Conservation (phyloP, 441 rosid genomes). For the Daphne laureola region DNA sequence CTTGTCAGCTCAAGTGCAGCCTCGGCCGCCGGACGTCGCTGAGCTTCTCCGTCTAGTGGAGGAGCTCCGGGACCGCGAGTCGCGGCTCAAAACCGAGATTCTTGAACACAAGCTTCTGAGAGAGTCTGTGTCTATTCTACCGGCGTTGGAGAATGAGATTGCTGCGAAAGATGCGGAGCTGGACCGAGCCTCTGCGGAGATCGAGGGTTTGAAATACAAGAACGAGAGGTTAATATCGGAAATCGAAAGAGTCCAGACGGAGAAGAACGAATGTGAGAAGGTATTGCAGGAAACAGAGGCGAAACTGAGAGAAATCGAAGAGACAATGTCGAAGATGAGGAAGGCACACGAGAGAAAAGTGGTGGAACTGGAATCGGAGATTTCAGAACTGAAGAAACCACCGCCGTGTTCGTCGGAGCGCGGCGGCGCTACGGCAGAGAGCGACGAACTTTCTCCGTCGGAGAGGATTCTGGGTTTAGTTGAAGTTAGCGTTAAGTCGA, state of each 20-base stretch:
- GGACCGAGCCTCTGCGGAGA: slow-evolving; percentile 19
- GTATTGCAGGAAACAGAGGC: slow-evolving; percentile 40
- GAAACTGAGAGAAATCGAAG: slow-evolving; percentile 10
- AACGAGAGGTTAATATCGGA: slow-evolving; percentile 34
- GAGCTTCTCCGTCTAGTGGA: slow-evolving; percentile 78
- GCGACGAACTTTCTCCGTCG: slow-evolving; percentile 49
- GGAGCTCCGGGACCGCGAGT: slow-evolving; percentile 63
- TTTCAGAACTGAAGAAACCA: slow-evolving; percentile 25
- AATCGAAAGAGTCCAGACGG: slow-evolving; percentile 25
- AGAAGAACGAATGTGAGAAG: slow-evolving; percentile 26
- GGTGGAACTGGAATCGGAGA: background rate
- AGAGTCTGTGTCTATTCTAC: slow-evolving; percentile 74
- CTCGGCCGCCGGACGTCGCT: slow-evolving; percentile 59
- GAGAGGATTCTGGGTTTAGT: slow-evolving; percentile 62
- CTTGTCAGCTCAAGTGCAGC: slow-evolving; percentile 81
- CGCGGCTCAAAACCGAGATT: slow-evolving; percentile 58
- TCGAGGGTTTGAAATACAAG: slow-evolving; percentile 35
- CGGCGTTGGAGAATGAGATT: slow-evolving; percentile 51
- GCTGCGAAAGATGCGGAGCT: slow-evolving; percentile 28
- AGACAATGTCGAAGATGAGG: slow-evolving; percentile 1
- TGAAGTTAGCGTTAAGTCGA: slow-evolving; percentile 49
- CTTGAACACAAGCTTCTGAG: slow-evolving; percentile 57
- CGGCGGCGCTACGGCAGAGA: slow-evolving; percentile 19
- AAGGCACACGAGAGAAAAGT: background rate
- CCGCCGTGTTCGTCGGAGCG: slow-evolving; percentile 17